These are phyloP conservation scores for Chionographis japonica DNA, from an alignment of 106 monocot species.

Conservation along the genomic window DNA sequence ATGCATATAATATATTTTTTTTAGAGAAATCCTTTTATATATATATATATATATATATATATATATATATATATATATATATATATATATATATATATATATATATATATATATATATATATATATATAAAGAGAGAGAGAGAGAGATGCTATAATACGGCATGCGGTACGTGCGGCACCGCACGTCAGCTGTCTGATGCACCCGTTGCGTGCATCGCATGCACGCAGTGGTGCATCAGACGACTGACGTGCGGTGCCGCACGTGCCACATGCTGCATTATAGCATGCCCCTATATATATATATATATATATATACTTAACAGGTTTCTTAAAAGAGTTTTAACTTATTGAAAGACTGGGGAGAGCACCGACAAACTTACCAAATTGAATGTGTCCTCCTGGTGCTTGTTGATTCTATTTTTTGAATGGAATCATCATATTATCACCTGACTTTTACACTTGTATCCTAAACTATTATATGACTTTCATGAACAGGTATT, in stretches of 20 bases:
- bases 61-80: conserved; percentile 3
- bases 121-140: no score
- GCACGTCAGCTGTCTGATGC: no score
- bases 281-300: no score
- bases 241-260: no score
- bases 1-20: background rate
- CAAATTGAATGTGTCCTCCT: background rate
- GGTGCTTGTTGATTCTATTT: background rate
- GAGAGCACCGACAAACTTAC: background rate
- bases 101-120: no score
- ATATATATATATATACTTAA: background rate
- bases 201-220: no score
- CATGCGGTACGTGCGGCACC: no score
- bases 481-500: conserved; percentile 45
- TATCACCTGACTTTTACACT: background rate
- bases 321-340: background rate
- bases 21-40: no score
- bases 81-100: background rate
- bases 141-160: no score
- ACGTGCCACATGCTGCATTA: no score
- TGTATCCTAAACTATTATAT: background rate
- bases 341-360: background rate
- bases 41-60: conserved; percentile 3
- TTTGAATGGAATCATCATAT: background rate
- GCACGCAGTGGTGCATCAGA: no score